phyloP scores from a whole-genome alignment of 306 rosid genomes.

The Gastrolobium bilobum region DNA sequence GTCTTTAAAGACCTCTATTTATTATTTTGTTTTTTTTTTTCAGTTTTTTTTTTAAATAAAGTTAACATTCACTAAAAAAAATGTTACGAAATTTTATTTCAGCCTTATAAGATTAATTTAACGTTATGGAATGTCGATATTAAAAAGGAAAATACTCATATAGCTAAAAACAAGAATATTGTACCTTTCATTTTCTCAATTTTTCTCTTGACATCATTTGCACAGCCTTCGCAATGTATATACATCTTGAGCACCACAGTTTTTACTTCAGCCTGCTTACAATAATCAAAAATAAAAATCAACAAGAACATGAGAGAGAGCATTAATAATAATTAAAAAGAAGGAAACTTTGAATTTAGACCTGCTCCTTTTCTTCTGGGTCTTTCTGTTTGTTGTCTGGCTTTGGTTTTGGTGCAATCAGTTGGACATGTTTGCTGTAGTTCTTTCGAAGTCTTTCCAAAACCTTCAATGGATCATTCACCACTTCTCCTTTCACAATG shows the following conservation, averaged over 20 bases:
- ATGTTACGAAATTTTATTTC: background rate
- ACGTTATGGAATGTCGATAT: background rate
- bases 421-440: conserved; percentile 68
- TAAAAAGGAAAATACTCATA: background rate
- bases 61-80: background rate
- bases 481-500: conserved; percentile 63
- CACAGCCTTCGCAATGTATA: conserved; percentile 85
- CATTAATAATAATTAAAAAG: background rate
- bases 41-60: background rate
- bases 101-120: background rate
- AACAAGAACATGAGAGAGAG: background rate
- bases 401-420: conserved; percentile 66
- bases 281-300: background rate
- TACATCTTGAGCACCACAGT: conserved; percentile 66
- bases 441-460: conserved; percentile 68
- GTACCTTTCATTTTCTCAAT: conserved; percentile 70
- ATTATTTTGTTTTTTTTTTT: conserved; percentile 22
- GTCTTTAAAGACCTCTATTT: conserved; percentile 3
- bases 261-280: conserved; percentile 51
- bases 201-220: conserved; percentile 58
- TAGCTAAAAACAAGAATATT: background rate
- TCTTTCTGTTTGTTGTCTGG: conserved; percentile 36
- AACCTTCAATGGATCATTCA: conserved; percentile 62
- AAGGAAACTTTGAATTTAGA: background rate
- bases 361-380: conserved; percentile 55